These are phyloP conservation scores for Rhododendron kiyosumense DNA, from an alignment of 148 eudicot species.

Conservation along the genomic window DNA sequence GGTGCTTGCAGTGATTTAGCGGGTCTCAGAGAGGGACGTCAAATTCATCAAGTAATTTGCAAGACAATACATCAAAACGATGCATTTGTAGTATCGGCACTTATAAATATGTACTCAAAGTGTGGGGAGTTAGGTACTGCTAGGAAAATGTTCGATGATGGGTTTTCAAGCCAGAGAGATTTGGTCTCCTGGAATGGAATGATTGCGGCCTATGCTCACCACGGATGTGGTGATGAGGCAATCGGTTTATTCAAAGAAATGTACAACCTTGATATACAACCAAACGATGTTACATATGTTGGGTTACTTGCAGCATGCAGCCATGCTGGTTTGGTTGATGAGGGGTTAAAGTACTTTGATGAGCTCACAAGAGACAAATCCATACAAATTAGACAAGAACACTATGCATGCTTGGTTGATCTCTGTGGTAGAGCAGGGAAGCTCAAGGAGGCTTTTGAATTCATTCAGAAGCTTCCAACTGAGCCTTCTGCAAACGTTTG, in stretches of 20 bases:
- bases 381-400: slow-evolving; percentile 25
- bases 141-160: slow-evolving; percentile 23
- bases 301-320: slow-evolving; percentile 38
- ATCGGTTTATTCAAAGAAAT: slow-evolving; percentile 29
- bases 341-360: slow-evolving; percentile 29
- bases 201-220: slow-evolving; percentile 39
- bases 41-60: slow-evolving; percentile 34
- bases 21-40: slow-evolving; percentile 29
- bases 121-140: slow-evolving; percentile 31
- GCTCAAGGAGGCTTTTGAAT: slow-evolving; percentile 29
- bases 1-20: slow-evolving; percentile 35
- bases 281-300: slow-evolving; percentile 33
- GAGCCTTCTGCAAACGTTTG: slow-evolving; percentile 13
- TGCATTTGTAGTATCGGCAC: slow-evolving; percentile 24
- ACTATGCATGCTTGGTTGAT: slow-evolving; percentile 31
- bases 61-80: slow-evolving; percentile 27
- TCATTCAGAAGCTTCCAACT: slow-evolving; percentile 15
- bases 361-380: slow-evolving; percentile 19
- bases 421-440: slow-evolving; percentile 39
- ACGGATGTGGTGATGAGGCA: slow-evolving; percentile 28
- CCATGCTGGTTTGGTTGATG: slow-evolving; percentile 32
- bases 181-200: slow-evolving; percentile 35
- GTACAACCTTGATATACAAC: slow-evolving; percentile 19
- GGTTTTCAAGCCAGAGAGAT: slow-evolving; percentile 15
- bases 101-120: slow-evolving; percentile 35